Base-by-base conservation (phyloP, 1,284 basidiomycete species). In the Takashimella tepidaria region DNA sequence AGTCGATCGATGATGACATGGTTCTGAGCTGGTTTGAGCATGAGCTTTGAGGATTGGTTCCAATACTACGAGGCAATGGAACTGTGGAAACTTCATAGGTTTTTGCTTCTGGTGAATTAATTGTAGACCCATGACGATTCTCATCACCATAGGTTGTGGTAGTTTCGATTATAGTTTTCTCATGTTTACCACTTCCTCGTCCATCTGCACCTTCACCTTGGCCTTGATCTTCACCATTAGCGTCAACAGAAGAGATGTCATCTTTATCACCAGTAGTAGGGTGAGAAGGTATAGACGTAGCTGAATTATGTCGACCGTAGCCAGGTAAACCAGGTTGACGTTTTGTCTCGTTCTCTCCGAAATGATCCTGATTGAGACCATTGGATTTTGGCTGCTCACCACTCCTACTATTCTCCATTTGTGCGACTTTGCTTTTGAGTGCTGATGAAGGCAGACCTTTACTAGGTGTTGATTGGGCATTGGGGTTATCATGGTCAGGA, bases 1-100 rank as follows among this genome's bases (percentile, higher is more conserved):
- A 59, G 45, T 61, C 56, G 11, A 62, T 45, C 3, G 31, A 8
- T 37, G 31, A 8, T 8, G 31, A 8, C 10, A 16, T 37, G 31
- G 31, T 37, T 8, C 31, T 8, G n/a, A n/a, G n/a, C n/a, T n/a
- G n/a, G n/a, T n/a, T n/a, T n/a, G n/a, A n/a, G n/a, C n/a, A n/a
- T n/a, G n/a, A n/a, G n/a, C n/a, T n/a, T n/a, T n/a, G n/a, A 8
- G 31, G 31, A 16, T 16, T 37, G 31, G 16, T 16, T 8, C 16
- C 16, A 16, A 16, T 16, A 16, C 31, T 37, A 8, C 31, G 31
- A 8, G 31, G 31, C n/a, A n/a, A n/a, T n/a, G n/a, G n/a, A n/a
- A n/a, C n/a, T 8, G 31, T 37, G 31, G 31, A 8, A 8, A 16
- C 8, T 37, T 8, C 31, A 37, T 8, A 16, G 31, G 8, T 8